phyloP scores from a whole-genome alignment of 2,329 filamentous ascomycete species.

The Neobulgaria alba region DNA sequence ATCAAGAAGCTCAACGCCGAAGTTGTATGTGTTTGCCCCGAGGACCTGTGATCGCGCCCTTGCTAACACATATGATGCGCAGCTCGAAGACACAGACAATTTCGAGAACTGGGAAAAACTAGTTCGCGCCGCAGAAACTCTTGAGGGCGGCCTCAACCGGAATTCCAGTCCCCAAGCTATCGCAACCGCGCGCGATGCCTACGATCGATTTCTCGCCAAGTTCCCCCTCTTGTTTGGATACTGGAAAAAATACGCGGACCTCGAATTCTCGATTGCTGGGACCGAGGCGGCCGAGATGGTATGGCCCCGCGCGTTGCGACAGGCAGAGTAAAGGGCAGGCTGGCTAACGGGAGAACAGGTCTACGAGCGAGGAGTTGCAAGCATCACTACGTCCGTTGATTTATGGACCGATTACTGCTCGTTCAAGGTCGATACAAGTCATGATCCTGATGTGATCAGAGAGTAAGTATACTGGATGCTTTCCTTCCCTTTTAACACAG shows the following conservation, averaged over 20 bases:
- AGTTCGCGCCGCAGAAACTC: conserved; percentile 68
- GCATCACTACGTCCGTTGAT: conserved; percentile 88
- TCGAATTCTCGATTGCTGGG: conserved; percentile 93
- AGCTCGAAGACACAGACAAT: conserved; percentile 63
- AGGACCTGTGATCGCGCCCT: background rate
- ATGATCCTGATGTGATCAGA: conserved; percentile 91
- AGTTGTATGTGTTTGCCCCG: conserved; percentile 51
- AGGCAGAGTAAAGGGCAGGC: conserved; percentile 2
- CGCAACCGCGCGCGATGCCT: conserved; percentile 74
- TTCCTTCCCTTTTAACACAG: conserved; percentile 57
- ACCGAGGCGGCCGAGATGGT: conserved; percentile 98
- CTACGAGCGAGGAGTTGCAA: conserved; percentile 90
- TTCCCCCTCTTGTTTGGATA: conserved; percentile 96
- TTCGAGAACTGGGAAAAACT: conserved; percentile 95
- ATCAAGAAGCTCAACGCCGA: conserved; percentile 70
- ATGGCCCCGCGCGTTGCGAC: conserved; percentile 24
- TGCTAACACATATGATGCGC: conserved; percentile 9
- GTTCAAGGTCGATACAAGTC: conserved; percentile 96
- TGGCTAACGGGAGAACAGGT: conserved; percentile 47
- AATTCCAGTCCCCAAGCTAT: conserved; percentile 95
- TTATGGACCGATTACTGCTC: conserved; percentile 95
- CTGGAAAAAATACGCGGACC: conserved; percentile 99
- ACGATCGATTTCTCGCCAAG: conserved; percentile 87
- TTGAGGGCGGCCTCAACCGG: conserved; percentile 89
- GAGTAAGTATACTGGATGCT: conserved; percentile 83